Percentiles rank a stretch among this genome's conserved stretches.
phyloP scores from a whole-genome alignment of 73 alveolate species.

The Paramecium primaurelia region DNA sequence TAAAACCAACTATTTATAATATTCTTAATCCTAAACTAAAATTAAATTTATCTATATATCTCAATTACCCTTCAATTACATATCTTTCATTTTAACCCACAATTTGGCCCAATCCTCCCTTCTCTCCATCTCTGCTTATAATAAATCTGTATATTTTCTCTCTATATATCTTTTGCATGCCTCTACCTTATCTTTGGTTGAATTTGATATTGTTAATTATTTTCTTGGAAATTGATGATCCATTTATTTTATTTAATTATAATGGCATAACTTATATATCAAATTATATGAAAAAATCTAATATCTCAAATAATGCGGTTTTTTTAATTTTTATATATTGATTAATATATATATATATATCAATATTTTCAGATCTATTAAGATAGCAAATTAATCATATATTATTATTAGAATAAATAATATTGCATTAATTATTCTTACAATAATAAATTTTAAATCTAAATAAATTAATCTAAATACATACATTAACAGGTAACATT shows the following conservation, averaged over 20 bases:
- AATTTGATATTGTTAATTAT: slow-evolving; percentile 26
- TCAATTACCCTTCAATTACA: neutral
- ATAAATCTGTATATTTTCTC: slow-evolving; percentile 6
- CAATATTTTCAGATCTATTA: neutral
- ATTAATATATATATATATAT: neutral
- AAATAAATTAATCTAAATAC: neutral
- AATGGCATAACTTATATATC: neutral
- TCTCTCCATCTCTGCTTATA: slow-evolving; percentile 23
- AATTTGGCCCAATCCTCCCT: slow-evolving; percentile 45
- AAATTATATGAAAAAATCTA: neutral
- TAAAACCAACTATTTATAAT: neutral
- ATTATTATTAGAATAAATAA: neutral
- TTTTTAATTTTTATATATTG: neutral
- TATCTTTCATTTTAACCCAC: slow-evolving; percentile 1
- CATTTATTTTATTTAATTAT: neutral
- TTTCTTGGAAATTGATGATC: slow-evolving; percentile 49
- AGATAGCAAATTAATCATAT: neutral
- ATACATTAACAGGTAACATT: neutral
- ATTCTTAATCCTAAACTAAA: slow-evolving; percentile 21
- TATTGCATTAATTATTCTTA: neutral
- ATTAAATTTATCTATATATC: neutral
- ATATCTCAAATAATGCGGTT: neutral
- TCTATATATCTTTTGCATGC: slow-evolving; percentile 60
- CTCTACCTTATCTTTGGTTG: slow-evolving; percentile 63
- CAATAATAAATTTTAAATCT: neutral